Evolutionary conservation across 768 basidiomycete species (phyloP), one percentile per base, ranked within the genome.

Genomic region (Tephrocybe sp.): DNA sequence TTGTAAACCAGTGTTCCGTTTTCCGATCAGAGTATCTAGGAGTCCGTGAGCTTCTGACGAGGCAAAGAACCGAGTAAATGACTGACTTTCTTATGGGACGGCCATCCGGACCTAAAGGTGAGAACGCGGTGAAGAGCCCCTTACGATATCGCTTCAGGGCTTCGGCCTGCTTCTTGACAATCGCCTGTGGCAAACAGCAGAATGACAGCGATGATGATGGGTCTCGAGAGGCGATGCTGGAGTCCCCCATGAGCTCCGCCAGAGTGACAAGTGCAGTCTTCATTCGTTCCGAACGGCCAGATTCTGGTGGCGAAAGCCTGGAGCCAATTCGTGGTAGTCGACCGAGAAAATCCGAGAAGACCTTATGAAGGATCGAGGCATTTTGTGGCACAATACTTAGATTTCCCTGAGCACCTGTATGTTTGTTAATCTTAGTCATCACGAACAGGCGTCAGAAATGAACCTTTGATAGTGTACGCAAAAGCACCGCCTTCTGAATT

Each of bases 161-260:
- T 21, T 82, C 78, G 0, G 67, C 65, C 60, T 89, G 87, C 13
- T 67, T 72, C 60, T 75, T 68, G 22, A 77, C 63, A 7, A 78
- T 66, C 4, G 84, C 81, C 8, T 69, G 69, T 0, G 83, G 55
- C 26, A 86, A 72, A 55, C 82, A 82, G 9, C 78, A 86, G 59
- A 90, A 90, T 6, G 86, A 88, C 42, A 89, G 68, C 1, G 82
- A 70, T 5, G 80, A 87, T n/a, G 60, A 49, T 9, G 86, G 82
- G 57, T 84, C 74, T 22, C 80, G 76, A 9, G 67, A 60, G 9
- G 72, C 70, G 28, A 84, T 74, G 19, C 65, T 63, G 11, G 74
- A 63, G 55, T 79, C 73, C 19, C 63, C 70, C 30, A 68, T 70
- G n/a, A 86, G 65, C 25, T 79, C 73, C 9, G 82, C 74, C 28